Evolutionary conservation across 2,329 filamentous ascomycete genomes (phyloP).

Genomic region (Laburnicola sp.): DNA sequence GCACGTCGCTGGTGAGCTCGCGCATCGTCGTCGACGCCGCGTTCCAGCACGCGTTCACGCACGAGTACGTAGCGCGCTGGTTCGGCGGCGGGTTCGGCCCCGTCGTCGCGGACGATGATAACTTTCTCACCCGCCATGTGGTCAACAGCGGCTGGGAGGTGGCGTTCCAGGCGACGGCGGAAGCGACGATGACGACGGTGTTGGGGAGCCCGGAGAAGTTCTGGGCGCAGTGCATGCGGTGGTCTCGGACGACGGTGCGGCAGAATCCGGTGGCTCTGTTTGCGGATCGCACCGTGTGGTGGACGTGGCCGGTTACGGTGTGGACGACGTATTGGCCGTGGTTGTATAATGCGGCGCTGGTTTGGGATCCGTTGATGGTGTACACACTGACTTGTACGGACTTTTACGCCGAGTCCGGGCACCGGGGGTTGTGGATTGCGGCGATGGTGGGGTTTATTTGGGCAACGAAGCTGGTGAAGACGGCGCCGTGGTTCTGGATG

Average conservation of each 20-base stretch:
- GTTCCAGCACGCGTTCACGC: slow-evolving; percentile 25
- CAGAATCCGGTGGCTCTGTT: slow-evolving; percentile 29
- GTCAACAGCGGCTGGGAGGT: slow-evolving; percentile 53
- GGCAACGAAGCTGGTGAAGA: slow-evolving; percentile 28
- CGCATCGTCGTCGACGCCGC: slow-evolving; percentile 23
- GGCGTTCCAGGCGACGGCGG: slow-evolving; percentile 56
- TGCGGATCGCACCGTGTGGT: slow-evolving; percentile 27
- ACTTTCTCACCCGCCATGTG: slow-evolving; percentile 58
- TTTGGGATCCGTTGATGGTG: slow-evolving; percentile 26
- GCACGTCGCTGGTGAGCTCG: slow-evolving; percentile 30
- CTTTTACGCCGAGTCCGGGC: slow-evolving; percentile 10
- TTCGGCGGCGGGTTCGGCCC: slow-evolving; percentile 20
- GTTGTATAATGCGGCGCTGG: slow-evolving; percentile 29
- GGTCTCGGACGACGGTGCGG: slow-evolving; percentile 30
- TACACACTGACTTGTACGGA: slow-evolving; percentile 12
- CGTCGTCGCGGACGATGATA: slow-evolving; percentile 38
- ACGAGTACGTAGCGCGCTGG: slow-evolving; percentile 22
- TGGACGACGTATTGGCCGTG: slow-evolving; percentile 32
- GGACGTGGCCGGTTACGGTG: slow-evolving; percentile 24
- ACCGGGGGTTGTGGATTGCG: background rate
- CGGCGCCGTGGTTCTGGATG: slow-evolving; percentile 23
- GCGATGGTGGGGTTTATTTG: slow-evolving; percentile 18
- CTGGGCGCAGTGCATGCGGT: slow-evolving; percentile 26
- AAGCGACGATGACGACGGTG: slow-evolving; percentile 55
- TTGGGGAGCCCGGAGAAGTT: slow-evolving; percentile 40